These are phyloP conservation scores for Candida germanica DNA, from an alignment of 805 yeast genomes.

Conservation along the genomic window DNA sequence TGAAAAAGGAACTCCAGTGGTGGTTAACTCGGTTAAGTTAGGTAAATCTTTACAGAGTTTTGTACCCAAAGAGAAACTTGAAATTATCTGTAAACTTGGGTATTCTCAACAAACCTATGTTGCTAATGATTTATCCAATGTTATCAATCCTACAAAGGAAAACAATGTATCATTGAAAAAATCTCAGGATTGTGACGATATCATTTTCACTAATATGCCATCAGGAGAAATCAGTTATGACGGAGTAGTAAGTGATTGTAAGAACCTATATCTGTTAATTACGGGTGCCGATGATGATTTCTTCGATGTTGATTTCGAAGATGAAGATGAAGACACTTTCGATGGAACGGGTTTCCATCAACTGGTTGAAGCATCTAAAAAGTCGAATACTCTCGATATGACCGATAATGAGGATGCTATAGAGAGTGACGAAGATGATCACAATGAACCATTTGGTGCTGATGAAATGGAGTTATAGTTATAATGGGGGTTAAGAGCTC, in stretches of 20 bases:
- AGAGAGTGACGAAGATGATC: slow-evolving; percentile 36
- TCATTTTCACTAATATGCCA: slow-evolving; percentile 57
- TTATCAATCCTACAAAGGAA: slow-evolving; percentile 28
- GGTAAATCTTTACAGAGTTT: slow-evolving; percentile 85
- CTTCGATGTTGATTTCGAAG: slow-evolving; percentile 94
- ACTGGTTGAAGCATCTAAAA: slow-evolving; percentile 4
- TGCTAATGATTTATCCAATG: slow-evolving; percentile 36
- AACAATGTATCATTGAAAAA: slow-evolving; percentile 22
- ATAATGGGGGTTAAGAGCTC: too few species aligned
- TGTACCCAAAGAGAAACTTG: slow-evolving; percentile 70
- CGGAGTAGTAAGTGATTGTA: slow-evolving; percentile 82
- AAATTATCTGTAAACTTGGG: slow-evolving; percentile 40
- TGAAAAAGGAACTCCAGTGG: slow-evolving; percentile 55
- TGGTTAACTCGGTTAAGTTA: slow-evolving; percentile 73
- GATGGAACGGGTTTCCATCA: slow-evolving; percentile 16
- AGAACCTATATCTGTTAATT: slow-evolving; percentile 65
- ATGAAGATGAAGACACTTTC: slow-evolving; percentile 63
- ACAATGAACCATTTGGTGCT: slow-evolving; percentile 44
- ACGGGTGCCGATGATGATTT: slow-evolving; percentile 96
- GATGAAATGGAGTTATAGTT: slow-evolving; percentile 37
- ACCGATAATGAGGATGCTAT: slow-evolving; percentile 28
- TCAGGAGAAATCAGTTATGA: slow-evolving; percentile 87
- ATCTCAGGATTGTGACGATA: slow-evolving; percentile 42
- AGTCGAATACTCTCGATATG: slow-evolving; percentile 1
- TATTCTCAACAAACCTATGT: slow-evolving; percentile 37